A percentile compares a stretch with the other conserved stretches of the same genome.
Conservation (phyloP, 2,329 filamentous ascomycete species). For the Samsoniella hepiali region DNA sequence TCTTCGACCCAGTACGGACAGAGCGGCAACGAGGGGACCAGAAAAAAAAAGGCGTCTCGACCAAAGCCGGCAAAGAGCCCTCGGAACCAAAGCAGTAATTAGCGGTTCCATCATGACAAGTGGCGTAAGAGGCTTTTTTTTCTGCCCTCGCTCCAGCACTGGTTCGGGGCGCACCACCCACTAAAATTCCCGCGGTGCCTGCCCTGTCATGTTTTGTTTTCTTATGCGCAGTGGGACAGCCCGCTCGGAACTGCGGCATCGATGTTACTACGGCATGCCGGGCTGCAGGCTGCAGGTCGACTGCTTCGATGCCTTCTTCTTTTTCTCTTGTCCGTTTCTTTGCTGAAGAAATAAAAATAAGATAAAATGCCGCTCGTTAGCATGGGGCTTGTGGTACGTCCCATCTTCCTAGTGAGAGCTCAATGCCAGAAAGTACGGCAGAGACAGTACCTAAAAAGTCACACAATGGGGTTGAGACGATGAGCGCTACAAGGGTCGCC, state of each 20-base stretch:
- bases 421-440: background rate
- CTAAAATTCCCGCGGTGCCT: background rate
- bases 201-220: background rate
- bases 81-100: conserved; percentile 16
- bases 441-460: conserved; percentile 2
- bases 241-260: conserved; percentile 15
- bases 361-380: too few relatives aligned
- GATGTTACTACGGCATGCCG: background rate
- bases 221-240: background rate
- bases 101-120: conserved; percentile 1
- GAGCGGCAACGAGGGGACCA: background rate
- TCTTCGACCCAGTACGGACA: background rate
- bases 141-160: background rate
- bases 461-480: background rate
- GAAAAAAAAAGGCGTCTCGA: conserved; percentile 5
- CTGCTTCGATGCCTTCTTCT: background rate
- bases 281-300: background rate
- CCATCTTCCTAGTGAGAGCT: background rate
- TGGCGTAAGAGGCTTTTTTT: conserved; percentile 17
- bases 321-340: background rate
- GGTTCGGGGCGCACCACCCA: background rate
- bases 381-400: too few relatives aligned
- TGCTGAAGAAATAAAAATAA: background rate
- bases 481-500: background rate
- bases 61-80: conserved; percentile 6